These are phyloP conservation scores for Fraxinus sp. DNA, from an alignment of 305 asterid genomes.

Conservation along the genomic window DNA sequence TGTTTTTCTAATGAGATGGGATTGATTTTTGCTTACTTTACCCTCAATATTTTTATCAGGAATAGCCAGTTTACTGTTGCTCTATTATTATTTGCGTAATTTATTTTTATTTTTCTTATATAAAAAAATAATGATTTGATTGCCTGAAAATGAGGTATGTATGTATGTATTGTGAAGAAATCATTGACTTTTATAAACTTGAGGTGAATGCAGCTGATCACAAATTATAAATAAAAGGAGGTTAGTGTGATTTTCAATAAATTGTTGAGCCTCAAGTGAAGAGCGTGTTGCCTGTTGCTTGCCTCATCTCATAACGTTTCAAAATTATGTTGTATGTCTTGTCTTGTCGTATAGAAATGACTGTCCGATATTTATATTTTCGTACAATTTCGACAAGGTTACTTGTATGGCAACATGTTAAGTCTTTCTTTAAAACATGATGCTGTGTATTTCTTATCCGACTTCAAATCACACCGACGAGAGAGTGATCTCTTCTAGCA, in stretches of 20 bases:
- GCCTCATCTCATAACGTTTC: too few relatives aligned
- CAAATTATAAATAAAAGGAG: background rate
- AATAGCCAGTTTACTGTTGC: background rate
- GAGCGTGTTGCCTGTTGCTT: too few relatives aligned
- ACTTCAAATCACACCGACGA: too few relatives aligned
- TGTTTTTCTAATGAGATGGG: constrained; percentile 4
- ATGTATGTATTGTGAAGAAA: background rate
- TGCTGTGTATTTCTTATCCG: too few relatives aligned
- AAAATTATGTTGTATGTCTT: too few relatives aligned
- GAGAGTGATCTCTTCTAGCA: too few relatives aligned
- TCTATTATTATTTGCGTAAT: background rate
- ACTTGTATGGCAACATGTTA: too few relatives aligned
- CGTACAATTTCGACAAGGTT: too few relatives aligned
- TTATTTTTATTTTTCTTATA: background rate
- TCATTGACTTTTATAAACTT: background rate
- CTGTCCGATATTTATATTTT: too few relatives aligned
- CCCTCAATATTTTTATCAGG: background rate
- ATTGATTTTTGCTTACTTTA: background rate
- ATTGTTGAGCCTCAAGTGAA: background rate
- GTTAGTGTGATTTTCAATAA: background rate
- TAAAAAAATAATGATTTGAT: background rate
- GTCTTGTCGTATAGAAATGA: too few relatives aligned
- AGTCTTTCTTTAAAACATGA: too few relatives aligned
- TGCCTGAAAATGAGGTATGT: background rate
- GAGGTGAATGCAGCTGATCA: background rate